phyloP scores from a whole-genome alignment of 164 flowering plant species.

The Macadamia integrifolia region DNA sequence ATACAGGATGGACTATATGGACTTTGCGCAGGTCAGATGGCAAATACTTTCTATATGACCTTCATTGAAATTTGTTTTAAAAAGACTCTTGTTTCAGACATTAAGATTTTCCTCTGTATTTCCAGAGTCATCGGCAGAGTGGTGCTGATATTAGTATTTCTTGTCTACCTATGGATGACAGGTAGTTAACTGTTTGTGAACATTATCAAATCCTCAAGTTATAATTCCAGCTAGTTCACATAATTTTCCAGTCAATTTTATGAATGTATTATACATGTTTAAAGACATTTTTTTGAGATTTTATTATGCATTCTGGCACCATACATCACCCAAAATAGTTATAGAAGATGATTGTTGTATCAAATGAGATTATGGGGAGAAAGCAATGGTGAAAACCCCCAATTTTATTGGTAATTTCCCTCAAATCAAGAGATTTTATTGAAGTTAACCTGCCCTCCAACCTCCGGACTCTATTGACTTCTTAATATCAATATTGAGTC shows the following conservation, averaged over 20 bases:
- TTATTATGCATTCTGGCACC: too few relatives aligned
- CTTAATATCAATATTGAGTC: neutral
- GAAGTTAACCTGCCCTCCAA: neutral
- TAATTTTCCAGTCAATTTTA: too few relatives aligned
- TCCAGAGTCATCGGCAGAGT: conserved; percentile 75
- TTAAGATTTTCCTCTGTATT: conserved; percentile 6
- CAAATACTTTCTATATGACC: neutral
- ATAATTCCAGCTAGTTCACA: too few relatives aligned
- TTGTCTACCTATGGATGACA: conserved; percentile 80
- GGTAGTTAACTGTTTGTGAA: conserved; percentile 31
- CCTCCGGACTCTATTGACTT: neutral
- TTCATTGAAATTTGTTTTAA: neutral
- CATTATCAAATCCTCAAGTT: neutral
- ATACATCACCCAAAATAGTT: too few relatives aligned
- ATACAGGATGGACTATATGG: conserved; percentile 94
- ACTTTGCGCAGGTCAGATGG: conserved; percentile 66
- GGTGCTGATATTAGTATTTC: conserved; percentile 93
- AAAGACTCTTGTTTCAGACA: neutral
- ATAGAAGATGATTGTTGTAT: too few relatives aligned
- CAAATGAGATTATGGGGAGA: too few relatives aligned
- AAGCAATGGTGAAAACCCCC: too few relatives aligned
- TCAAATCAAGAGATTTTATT: neutral
- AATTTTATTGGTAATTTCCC: too few relatives aligned
- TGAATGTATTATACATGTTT: too few relatives aligned
- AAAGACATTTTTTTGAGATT: too few relatives aligned